A percentile compares a stretch with the other conserved stretches of the same genome.
Conservation (phyloP, 2,329 filamentous ascomycete genomes). For the Colletotrichum orchidophilum region DNA sequence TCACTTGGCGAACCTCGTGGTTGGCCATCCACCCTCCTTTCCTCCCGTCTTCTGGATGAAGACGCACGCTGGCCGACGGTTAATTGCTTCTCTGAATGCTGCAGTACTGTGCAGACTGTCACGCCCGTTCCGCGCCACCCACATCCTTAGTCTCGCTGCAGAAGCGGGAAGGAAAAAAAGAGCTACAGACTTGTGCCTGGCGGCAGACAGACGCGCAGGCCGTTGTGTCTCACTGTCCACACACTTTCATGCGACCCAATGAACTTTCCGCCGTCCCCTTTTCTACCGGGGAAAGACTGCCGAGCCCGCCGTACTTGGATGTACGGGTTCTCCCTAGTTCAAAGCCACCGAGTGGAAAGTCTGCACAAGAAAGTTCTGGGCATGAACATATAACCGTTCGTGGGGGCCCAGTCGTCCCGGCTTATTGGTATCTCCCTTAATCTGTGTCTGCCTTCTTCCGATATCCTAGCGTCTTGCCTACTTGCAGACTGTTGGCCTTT, state of each 20-base stretch:
- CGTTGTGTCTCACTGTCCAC: neutral
- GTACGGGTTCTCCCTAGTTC: neutral
- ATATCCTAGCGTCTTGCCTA: neutral
- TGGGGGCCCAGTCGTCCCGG: neutral
- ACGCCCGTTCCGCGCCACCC: constrained; percentile 11
- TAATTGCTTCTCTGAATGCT: neutral
- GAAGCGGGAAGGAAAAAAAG: neutral
- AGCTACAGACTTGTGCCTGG: constrained; percentile 10
- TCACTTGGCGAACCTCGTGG: neutral
- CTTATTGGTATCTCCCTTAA: neutral
- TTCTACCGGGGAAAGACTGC: neutral
- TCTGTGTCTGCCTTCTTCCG: neutral
- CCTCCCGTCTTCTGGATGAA: neutral
- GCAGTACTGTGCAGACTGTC: constrained; percentile 15
- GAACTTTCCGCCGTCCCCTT: neutral
- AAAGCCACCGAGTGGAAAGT: neutral
- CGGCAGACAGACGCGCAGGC: neutral
- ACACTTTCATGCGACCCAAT: neutral
- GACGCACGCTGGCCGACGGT: neutral
- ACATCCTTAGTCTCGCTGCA: neutral
- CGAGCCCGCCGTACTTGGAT: neutral
- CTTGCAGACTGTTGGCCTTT: neutral
- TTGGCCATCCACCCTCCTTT: neutral
- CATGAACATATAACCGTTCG: constrained; percentile 27
- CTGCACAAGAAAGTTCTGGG: neutral